Percentiles rank a stretch among this genome's conserved stretches.
Conservation (phyloP, 2,329 filamentous ascomycete genomes). For the Colletotrichum musae region DNA sequence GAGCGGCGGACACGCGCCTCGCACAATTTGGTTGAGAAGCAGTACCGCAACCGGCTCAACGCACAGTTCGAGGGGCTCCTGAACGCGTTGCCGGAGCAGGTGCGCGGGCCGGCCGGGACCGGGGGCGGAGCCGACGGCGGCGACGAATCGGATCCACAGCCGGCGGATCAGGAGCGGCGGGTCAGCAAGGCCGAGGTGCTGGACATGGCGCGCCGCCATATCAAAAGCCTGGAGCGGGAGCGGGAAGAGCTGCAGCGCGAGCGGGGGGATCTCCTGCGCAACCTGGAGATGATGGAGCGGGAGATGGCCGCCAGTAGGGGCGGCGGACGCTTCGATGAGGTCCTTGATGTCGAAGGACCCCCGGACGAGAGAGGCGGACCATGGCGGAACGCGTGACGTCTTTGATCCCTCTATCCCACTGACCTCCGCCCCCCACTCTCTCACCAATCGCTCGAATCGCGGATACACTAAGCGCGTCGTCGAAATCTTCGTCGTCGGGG, state of each 20-base stretch:
- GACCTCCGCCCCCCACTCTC: not conserved
- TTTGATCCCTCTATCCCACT: not conserved
- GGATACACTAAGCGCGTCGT: not conserved
- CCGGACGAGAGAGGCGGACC: conserved; percentile 13
- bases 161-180: conserved; percentile 45
- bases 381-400: conserved; percentile 31
- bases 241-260: conserved; percentile 48
- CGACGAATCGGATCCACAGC: conserved; percentile 36
- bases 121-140: conserved; percentile 18
- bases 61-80: conserved; percentile 50
- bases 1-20: conserved; percentile 50
- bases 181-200: conserved; percentile 55
- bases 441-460: not conserved
- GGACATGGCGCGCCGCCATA: conserved; percentile 52
- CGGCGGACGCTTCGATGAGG: conserved; percentile 21
- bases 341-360: conserved; percentile 25
- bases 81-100: conserved; percentile 46
- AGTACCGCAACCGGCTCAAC: conserved; percentile 52
- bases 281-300: conserved; percentile 31
- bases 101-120: conserved; percentile 32
- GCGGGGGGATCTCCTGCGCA: conserved; percentile 45
- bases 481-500: not conserved
- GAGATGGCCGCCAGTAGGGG: conserved; percentile 24
- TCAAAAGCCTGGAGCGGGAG: conserved; percentile 50
- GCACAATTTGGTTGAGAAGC: conserved; percentile 52